phyloP scores from a whole-genome alignment of 495 filamentous ascomycete genomes.

The Talaromyces borbonicus region DNA sequence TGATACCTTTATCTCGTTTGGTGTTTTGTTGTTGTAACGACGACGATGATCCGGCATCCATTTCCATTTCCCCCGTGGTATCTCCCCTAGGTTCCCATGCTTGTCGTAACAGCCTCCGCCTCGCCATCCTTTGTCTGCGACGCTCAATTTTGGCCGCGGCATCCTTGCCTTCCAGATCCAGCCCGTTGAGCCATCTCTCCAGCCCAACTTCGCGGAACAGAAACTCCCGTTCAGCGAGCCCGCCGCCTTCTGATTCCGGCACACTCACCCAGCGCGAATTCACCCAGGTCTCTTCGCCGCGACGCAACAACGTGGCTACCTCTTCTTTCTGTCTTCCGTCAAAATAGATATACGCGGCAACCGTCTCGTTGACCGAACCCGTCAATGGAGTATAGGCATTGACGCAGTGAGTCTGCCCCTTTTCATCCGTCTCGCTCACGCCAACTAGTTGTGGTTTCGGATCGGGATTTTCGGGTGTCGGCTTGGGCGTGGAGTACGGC shows the following conservation, averaged over 20 bases:
- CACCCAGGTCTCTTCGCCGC: conserved; percentile 98
- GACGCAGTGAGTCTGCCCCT: conserved; percentile 48
- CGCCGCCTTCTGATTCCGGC: conserved; percentile 80
- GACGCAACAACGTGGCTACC: conserved; percentile 83
- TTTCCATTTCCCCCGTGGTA: conserved; percentile 42
- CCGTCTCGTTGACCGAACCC: conserved; percentile 83
- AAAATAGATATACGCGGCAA: conserved; percentile 98
- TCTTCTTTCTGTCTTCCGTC: conserved; percentile 94
- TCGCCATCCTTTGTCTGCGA: conserved; percentile 78
- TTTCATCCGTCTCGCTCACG: conserved; percentile 42
- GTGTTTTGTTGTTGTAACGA: too few relatives aligned
- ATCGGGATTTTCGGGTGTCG: conserved; percentile 58
- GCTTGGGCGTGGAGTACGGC: conserved; percentile 77
- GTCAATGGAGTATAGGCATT: conserved; percentile 83
- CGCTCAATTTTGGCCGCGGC: conserved; percentile 84
- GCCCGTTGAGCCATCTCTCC: conserved; percentile 88
- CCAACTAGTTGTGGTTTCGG: conserved; percentile 74
- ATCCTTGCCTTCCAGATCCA: conserved; percentile 83
- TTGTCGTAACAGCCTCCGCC: conserved; percentile 61
- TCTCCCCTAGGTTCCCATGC: conserved; percentile 37
- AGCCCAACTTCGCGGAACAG: conserved; percentile 95
- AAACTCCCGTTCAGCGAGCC: conserved; percentile 93
- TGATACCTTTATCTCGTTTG: conserved; percentile 46
- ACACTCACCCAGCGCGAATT: conserved; percentile 97
- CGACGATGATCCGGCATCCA: conserved; percentile 35